Percentiles rank a stretch among this genome's conserved stretches.
Evolutionary conservation across 805 yeast genomes (phyloP).

Genomic region (Wickerhamomyces xylosicus): DNA sequence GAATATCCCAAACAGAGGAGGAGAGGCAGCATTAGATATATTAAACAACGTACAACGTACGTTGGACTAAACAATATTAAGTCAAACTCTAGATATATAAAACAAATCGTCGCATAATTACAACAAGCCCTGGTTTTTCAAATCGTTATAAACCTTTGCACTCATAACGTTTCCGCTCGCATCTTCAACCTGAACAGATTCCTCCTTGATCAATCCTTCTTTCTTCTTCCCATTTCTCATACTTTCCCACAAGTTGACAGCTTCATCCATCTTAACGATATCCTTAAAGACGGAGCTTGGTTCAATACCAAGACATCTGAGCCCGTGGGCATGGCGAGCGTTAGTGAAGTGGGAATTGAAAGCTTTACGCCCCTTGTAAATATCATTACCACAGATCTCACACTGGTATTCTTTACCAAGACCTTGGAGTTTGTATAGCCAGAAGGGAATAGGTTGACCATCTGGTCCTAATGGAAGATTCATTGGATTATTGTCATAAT

Average conservation of each 20-base stretch:
- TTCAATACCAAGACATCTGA: slow-evolving; percentile 62
- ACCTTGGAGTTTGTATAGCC: slow-evolving; percentile 90
- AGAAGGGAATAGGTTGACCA: slow-evolving; percentile 85
- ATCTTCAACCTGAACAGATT: slow-evolving; percentile 78
- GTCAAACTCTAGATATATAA: no score
- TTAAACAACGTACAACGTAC: no score
- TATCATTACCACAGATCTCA: slow-evolving; percentile 75
- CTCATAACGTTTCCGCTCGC: slow-evolving; percentile 90
- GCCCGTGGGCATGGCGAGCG: slow-evolving; percentile 60
- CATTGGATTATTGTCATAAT: slow-evolving; percentile 28
- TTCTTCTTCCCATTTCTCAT: slow-evolving; percentile 20
- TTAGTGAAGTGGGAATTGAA: slow-evolving; percentile 73
- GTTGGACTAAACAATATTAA: no score
- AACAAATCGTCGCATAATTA: no score
- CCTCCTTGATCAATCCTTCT: slow-evolving; percentile 28
- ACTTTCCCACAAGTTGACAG: slow-evolving; percentile 42
- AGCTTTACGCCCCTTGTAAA: slow-evolving; percentile 62
- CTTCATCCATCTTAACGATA: slow-evolving; percentile 60
- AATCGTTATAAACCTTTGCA: slow-evolving; percentile 69
- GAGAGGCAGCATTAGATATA: no score
- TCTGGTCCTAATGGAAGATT: slow-evolving; percentile 77
- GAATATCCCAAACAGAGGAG: no score
- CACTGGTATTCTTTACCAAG: slow-evolving; percentile 62
- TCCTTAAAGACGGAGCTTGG: slow-evolving; percentile 47
- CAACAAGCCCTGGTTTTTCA: slow-evolving; percentile 79